Base-by-base conservation (phyloP, 805 yeast species). In the Yarrowia sp. region DNA sequence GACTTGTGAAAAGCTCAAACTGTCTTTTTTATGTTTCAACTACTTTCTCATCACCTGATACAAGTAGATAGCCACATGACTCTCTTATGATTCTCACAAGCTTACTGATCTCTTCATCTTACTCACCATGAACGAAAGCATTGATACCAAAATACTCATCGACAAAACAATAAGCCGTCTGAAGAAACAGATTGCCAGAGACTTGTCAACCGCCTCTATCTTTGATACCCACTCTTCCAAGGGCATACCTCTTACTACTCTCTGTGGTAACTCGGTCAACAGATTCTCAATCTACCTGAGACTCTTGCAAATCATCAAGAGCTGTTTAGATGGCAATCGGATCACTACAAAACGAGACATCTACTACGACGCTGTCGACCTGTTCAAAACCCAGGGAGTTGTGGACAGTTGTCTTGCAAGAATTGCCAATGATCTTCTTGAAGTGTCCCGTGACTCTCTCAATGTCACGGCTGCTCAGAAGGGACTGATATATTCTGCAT, bases 381-480 rank as follows among this genome's bases (percentile, higher is more conserved):
- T 87, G 19, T 88, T 86, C 73, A 70, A 74, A 19, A 73, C 71
- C 2, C 92, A 88, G 72, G 14, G 70, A 0, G 72, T 70, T 4
- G 83, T 85, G 1, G 82, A 83, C 64, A 67, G 73, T 2, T 72
- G 79, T 1, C 69, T 88, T 0, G 81, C 79, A 15, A 71, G 73
- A 19, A 68, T 87, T 0, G 76, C 82, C 5, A 56, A 71, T 3
- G 73, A 47, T 15, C 12, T 83, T 5, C 73, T 87, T 40, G 77
- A 75, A 0, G 77, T 82, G 3, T 70, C 81, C 0, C 73, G 83
- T 9, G 76, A 72, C 15, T 71, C 73, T 0, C 73, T 88, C 14
- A 81, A 81, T 14, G 79, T 87, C 2, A 78, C 78, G 9, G 84
- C 89, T 0, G 79, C 86, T 7, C 87, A 84, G 49, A 87, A 86